A percentile compares a stretch with the other conserved stretches of the same genome.
Evolutionary conservation across 345 rosid species (phyloP).

Genomic region (Anacardium occidentale): DNA sequence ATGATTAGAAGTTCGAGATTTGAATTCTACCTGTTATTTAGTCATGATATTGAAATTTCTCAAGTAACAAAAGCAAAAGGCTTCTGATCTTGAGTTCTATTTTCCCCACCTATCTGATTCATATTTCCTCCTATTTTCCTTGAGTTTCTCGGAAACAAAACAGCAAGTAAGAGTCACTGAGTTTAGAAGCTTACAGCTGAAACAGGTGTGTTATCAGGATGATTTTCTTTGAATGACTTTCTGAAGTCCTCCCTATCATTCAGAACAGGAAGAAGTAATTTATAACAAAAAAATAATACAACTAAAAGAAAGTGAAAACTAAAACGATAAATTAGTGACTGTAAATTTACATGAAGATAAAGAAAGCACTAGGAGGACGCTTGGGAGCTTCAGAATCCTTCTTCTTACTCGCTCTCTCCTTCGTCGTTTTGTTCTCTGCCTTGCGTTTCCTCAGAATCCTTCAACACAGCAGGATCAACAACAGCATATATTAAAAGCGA

Average conservation of each 20-base stretch:
- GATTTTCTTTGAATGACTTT: conserved; percentile 30
- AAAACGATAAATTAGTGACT: background rate
- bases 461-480: background rate
- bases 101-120: background rate
- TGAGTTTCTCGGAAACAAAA: conserved; percentile 12
- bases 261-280: background rate
- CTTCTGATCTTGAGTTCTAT: background rate
- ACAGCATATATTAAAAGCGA: background rate
- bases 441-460: conserved; percentile 25
- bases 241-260: conserved; percentile 36
- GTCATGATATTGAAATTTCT: background rate
- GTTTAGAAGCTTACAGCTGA: conserved; percentile 21
- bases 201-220: conserved; percentile 32
- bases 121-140: background rate
- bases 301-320: background rate
- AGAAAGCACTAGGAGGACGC: conserved; percentile 30
- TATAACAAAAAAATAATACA: background rate
- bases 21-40: background rate
- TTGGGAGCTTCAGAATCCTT: conserved; percentile 34
- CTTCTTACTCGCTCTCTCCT: conserved; percentile 21
- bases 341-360: conserved; percentile 29
- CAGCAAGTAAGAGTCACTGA: background rate
- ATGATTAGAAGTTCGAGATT: background rate
- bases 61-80: background rate
- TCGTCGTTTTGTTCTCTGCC: conserved; percentile 6